Evolutionary conservation across 495 filamentous ascomycete species (phyloP), one percentile per base, ranked within the genome.

Genomic region (Aspergillus haitiensis): DNA sequence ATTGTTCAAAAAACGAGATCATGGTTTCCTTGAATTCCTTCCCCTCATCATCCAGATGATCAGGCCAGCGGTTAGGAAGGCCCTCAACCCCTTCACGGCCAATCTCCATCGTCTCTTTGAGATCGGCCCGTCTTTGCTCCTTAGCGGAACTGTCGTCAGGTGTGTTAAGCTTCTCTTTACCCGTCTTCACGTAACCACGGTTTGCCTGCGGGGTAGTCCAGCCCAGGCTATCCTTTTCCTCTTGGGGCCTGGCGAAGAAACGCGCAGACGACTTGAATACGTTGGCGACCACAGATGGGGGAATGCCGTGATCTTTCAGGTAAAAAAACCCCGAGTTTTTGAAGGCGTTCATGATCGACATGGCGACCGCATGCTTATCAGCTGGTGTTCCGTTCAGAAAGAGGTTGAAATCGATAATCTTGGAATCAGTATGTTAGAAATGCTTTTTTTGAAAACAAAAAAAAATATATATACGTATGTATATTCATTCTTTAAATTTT

Each of bases 281-380:
- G 27, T 72, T 68, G 36, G 77, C 67, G 12, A 89, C 67, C n/a
- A 81, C 79, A 13, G 80, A 74, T 10, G 82, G 71, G 0, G 88
- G 78, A 56, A 98, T 89, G 15, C 78, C 75, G 66, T 91, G 88
- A 67, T 92, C 85, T 52, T 85, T 89, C 45, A 98, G 84, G 72
- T 97, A 98, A 67, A 97, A 82, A 74, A 97, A 98, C 35, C 93
- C 93, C 5, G 91, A 90, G 8, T 81, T 86, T 57, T 89, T 88
- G 75, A 98, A 96, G 16, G 90, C 93, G 21, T 83, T 65, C 27
- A 92, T 84, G 59, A 97, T 85, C 39, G 86, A 80, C 32, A 83
- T 68, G 2, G 92, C 93, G 6, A 89, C 86, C 47, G 81, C 66
- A 55, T 81, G 76, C 60, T 88, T 89, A 46, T 88, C 78, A 35